A percentile compares a stretch with the other conserved stretches of the same genome.
These are phyloP conservation scores for Eleusine indica DNA, from an alignment of 176 grass and related monocot species.

Conservation along the genomic window DNA sequence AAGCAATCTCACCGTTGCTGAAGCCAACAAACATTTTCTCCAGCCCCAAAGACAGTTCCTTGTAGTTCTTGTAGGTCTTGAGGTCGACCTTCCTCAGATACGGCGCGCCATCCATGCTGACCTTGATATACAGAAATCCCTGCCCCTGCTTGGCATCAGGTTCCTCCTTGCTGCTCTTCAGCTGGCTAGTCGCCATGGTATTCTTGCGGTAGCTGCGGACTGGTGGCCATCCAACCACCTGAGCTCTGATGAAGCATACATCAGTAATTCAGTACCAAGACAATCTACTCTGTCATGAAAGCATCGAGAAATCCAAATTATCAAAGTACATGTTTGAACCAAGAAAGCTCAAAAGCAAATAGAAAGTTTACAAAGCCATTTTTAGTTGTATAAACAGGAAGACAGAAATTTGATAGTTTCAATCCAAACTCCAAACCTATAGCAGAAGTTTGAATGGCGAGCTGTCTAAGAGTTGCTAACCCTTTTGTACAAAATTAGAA, in stretches of 20 bases:
- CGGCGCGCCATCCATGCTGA: conserved; percentile 90
- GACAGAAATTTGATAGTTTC: background rate
- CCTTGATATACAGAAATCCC: conserved; percentile 83
- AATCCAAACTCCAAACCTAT: background rate
- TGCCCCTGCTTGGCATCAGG: conserved; percentile 52
- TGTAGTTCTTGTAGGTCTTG: conserved; percentile 82
- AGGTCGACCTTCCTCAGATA: conserved; percentile 94
- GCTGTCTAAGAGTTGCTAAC: too few relatives aligned
- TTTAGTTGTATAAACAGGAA: too few relatives aligned
- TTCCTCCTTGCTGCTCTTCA: conserved; percentile 66
- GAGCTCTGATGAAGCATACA: conserved; percentile 59
- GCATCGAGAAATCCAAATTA: background rate
- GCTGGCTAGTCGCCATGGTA: conserved; percentile 72
- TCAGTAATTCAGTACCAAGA: conserved; percentile 15
- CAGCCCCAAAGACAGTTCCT: conserved; percentile 77
- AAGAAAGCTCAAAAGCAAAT: background rate
- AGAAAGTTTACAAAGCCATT: background rate
- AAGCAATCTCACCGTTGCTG: conserved; percentile 64
- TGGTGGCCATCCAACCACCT: conserved; percentile 97
- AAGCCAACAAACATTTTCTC: conserved; percentile 96
- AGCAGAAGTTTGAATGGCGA: too few relatives aligned
- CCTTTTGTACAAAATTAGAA: too few relatives aligned
- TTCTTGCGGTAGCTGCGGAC: conserved; percentile 90
- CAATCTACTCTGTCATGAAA: background rate
- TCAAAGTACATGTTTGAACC: background rate